A percentile compares a stretch with the other conserved stretches of the same genome.
These are phyloP conservation scores for Asterella californica DNA, from an alignment of 225 moss, liverwort and hornwort genomes.

Conservation along the genomic window DNA sequence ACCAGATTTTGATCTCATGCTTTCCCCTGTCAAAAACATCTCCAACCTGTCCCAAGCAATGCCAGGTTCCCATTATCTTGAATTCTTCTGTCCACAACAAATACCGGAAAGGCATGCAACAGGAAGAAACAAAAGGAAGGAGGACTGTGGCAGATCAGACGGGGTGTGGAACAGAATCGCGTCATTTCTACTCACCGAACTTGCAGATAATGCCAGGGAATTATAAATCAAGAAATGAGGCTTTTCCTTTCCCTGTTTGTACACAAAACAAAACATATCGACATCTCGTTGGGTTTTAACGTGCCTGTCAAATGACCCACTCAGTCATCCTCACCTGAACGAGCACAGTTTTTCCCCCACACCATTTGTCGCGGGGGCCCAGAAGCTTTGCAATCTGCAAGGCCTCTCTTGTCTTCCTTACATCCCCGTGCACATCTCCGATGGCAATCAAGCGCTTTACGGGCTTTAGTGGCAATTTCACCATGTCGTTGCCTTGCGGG, in stretches of 20 bases:
- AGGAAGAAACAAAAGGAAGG: not conserved
- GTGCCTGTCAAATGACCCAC: not conserved
- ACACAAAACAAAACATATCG: too few species aligned
- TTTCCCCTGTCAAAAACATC: slow-evolving; percentile 25
- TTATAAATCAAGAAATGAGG: too few species aligned
- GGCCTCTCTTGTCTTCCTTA: not conserved
- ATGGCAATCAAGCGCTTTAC: slow-evolving; percentile 17
- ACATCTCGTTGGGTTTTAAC: not conserved
- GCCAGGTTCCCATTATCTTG: too few species aligned
- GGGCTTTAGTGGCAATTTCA: not conserved
- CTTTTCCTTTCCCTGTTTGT: too few species aligned
- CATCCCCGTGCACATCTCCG: slow-evolving; percentile 28
- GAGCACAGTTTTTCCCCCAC: slow-evolving; percentile 8
- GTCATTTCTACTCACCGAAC: too few species aligned
- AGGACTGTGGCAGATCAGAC: too few species aligned
- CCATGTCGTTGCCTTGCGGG: not conserved
- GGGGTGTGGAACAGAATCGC: too few species aligned
- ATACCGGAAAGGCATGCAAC: not conserved
- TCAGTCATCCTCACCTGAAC: slow-evolving; percentile 8
- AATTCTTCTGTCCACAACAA: too few species aligned
- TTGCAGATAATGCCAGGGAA: too few species aligned
- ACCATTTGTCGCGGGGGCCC: slow-evolving; percentile 5
- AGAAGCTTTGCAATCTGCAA: slow-evolving; percentile 13
- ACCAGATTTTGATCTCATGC: slow-evolving; percentile 19
- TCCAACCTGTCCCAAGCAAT: slow-evolving; percentile 10